Evolutionary conservation across 163 green algal species (phyloP).

Genomic region (Chloromonas sp.): DNA sequence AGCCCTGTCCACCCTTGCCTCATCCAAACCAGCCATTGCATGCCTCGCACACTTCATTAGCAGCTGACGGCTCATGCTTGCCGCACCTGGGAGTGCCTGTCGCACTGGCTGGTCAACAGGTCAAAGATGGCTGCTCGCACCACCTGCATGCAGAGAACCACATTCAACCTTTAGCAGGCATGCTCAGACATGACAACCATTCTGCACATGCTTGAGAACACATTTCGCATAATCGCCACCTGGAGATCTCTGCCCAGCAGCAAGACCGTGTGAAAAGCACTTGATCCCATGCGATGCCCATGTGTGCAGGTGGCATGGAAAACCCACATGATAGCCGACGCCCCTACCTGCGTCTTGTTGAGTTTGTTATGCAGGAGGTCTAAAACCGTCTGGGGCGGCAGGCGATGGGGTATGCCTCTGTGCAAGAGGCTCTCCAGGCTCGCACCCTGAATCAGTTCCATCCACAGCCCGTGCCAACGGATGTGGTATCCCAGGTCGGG

Average conservation of each 20-base stretch:
- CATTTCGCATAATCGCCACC: no score
- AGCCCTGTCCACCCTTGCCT: no score
- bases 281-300: neutral
- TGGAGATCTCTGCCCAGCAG: no score
- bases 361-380: conserved; percentile 31
- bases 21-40: no score
- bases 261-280: no score
- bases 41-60: no score
- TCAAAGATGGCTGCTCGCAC: conserved; percentile 47
- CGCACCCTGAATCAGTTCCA: conserved; percentile 12
- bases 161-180: no score
- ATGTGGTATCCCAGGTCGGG: conserved; percentile 26
- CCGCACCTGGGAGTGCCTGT: conserved; percentile 23
- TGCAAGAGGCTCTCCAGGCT: conserved; percentile 34
- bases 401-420: conserved; percentile 13
- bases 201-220: no score
- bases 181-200: no score
- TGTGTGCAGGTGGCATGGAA: no score
- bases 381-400: conserved; percentile 6
- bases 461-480: conserved; percentile 22
- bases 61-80: no score
- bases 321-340: no score
- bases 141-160: conserved; percentile 11
- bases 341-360: conserved; percentile 33
- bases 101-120: conserved; percentile 42